Evolutionary conservation across 306 rosid genomes (phyloP).

Genomic region (Prunus davidiana): DNA sequence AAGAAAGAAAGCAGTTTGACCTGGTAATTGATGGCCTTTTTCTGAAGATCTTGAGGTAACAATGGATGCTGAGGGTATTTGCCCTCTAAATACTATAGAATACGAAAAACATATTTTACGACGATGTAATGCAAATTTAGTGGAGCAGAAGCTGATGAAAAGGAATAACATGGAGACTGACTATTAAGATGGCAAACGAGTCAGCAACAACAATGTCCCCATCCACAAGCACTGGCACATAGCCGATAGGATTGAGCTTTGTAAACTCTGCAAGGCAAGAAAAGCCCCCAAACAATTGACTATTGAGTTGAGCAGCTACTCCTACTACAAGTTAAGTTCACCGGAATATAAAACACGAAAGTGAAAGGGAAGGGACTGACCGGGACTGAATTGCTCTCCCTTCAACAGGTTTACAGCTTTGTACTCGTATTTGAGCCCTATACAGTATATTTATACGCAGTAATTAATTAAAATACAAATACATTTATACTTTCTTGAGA

Average conservation of each 20-base stretch:
- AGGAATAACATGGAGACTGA: slow-evolving; percentile 1
- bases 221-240: slow-evolving; percentile 64
- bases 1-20: slow-evolving; percentile 18
- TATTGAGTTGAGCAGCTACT: neutral
- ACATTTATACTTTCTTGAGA: neutral
- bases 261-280: slow-evolving; percentile 42
- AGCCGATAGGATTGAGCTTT: slow-evolving; percentile 64
- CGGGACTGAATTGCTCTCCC: slow-evolving; percentile 53
- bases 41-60: slow-evolving; percentile 55
- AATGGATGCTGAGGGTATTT: slow-evolving; percentile 75
- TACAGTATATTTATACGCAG: neutral
- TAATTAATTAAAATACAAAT: neutral
- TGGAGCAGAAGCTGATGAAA: neutral
- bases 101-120: neutral
- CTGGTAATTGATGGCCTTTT: slow-evolving; percentile 72
- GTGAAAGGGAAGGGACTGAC: slow-evolving; percentile 22
- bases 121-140: neutral
- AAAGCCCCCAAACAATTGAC: neutral
- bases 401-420: slow-evolving; percentile 50
- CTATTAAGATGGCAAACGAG: slow-evolving; percentile 75
- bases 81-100: slow-evolving; percentile 68
- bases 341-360: neutral
- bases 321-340: neutral
- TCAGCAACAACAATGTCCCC: slow-evolving; percentile 48
- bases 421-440: slow-evolving; percentile 60